phyloP scores from a whole-genome alignment of 176 grass and related monocot species.

The Luzula sylvatica region DNA sequence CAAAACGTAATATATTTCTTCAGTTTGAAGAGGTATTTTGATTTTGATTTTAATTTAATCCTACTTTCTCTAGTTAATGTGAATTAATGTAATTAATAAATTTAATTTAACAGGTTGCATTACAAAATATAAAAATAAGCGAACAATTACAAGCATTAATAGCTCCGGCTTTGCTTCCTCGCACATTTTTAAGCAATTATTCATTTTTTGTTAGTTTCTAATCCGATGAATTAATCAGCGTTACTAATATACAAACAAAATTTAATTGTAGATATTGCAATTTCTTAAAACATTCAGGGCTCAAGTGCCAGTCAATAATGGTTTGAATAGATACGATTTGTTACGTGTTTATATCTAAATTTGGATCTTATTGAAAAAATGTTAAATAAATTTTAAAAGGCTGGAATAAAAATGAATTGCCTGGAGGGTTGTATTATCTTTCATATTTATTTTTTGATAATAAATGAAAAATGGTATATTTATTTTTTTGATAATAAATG shows the following conservation, averaged over 20 bases:
- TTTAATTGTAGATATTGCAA: slow-evolving; percentile 67
- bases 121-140: slow-evolving; percentile 84
- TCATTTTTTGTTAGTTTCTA: not conserved
- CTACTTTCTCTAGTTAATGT: not conserved
- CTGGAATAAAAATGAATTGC: slow-evolving; percentile 21
- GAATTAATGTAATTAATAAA: not conserved
- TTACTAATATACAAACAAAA: not conserved
- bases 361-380: too few species aligned
- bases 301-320: slow-evolving; percentile 9
- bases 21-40: slow-evolving; percentile 81
- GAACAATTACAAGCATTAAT: slow-evolving; percentile 81
- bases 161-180: slow-evolving; percentile 91
- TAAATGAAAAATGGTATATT: too few species aligned
- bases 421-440: slow-evolving; percentile 88
- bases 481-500: too few species aligned
- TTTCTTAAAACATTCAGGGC: slow-evolving; percentile 76
- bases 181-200: slow-evolving; percentile 63
- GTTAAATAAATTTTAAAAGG: slow-evolving; percentile 14
- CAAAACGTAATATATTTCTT: slow-evolving; percentile 89
- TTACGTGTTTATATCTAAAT: too few species aligned
- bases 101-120: slow-evolving; percentile 45
- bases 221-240: not conserved
- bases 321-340: too few species aligned
- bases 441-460: too few species aligned
- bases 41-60: too few species aligned